Evolutionary conservation across 257 asterid species (phyloP).

Genomic region (Apocynum venetum): DNA sequence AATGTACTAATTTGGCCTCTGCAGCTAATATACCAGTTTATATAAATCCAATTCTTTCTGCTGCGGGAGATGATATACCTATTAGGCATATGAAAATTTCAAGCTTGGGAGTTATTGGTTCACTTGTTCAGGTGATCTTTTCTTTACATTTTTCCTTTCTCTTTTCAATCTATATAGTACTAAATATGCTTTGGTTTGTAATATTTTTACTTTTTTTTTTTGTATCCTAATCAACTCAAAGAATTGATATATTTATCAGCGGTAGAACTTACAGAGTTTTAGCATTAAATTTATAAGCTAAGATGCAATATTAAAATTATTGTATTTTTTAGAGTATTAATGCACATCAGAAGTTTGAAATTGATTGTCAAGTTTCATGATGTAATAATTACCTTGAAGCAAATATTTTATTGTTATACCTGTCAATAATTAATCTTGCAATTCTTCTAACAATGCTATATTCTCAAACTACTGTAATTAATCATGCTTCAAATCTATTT

Average conservation of each 20-base stretch:
- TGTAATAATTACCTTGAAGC: no score
- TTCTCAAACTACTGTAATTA: no score
- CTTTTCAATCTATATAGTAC: neutral
- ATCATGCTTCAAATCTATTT: neutral
- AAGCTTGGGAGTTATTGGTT: constrained; percentile 10
- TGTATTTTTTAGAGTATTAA: no score
- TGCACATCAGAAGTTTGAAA: no score
- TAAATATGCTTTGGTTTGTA: neutral
- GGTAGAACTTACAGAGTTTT: no score
- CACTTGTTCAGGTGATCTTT: constrained; percentile 19
- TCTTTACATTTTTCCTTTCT: neutral
- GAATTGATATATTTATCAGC: no score
- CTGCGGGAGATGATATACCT: constrained; percentile 3
- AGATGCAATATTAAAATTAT: no score
- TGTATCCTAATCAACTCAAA: neutral
- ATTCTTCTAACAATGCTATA: no score
- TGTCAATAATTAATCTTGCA: no score
- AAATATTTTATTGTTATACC: no score
- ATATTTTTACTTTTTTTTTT: neutral
- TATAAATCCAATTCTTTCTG: constrained; percentile 12
- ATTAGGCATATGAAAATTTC: constrained; percentile 10
- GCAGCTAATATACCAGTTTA: constrained; percentile 20
- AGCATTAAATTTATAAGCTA: no score
- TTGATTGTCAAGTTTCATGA: no score
- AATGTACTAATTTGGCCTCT: neutral